These are phyloP conservation scores for Ananas comosus DNA, from an alignment of 176 grass and related monocot species.

Conservation along the genomic window DNA sequence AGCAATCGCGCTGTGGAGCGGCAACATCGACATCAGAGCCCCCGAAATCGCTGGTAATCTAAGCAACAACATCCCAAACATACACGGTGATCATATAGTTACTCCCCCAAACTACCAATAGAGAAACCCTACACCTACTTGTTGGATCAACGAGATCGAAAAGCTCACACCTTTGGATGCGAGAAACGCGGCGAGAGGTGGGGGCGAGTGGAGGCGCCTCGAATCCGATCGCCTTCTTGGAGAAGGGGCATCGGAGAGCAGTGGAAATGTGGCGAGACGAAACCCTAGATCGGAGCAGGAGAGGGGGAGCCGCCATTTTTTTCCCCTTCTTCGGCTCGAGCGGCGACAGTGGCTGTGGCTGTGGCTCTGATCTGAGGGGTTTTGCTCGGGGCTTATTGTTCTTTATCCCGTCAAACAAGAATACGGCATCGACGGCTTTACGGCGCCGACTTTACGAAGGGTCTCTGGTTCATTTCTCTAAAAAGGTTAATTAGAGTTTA, in stretches of 20 bases:
- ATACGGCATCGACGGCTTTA: too few relatives aligned
- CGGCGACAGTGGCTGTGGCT: too few relatives aligned
- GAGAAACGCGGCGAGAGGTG: conserved; percentile 24
- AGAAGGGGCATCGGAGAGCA: conserved; percentile 9
- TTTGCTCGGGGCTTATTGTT: too few relatives aligned
- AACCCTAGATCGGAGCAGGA: conserved; percentile 40
- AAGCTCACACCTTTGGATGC: conserved; percentile 35
- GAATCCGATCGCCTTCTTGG: conserved; percentile 1
- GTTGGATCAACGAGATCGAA: not conserved
- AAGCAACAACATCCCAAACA: not conserved
- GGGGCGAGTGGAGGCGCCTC: not conserved
- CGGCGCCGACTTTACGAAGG: too few relatives aligned
- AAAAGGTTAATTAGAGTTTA: too few relatives aligned
- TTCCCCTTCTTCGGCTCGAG: not conserved
- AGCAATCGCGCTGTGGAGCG: conserved; percentile 64
- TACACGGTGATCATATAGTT: not conserved
- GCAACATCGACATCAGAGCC: conserved; percentile 41
- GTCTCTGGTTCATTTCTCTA: too few relatives aligned
- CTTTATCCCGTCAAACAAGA: too few relatives aligned
- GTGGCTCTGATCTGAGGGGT: too few relatives aligned
- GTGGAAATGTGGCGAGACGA: conserved; percentile 22
- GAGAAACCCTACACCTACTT: not conserved
- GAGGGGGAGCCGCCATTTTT: conserved; percentile 34
- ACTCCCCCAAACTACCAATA: not conserved
- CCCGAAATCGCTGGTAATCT: conserved; percentile 45